Conservation (phyloP, 2,329 filamentous ascomycete genomes). For the Atkinsonella hypoxylon region DNA sequence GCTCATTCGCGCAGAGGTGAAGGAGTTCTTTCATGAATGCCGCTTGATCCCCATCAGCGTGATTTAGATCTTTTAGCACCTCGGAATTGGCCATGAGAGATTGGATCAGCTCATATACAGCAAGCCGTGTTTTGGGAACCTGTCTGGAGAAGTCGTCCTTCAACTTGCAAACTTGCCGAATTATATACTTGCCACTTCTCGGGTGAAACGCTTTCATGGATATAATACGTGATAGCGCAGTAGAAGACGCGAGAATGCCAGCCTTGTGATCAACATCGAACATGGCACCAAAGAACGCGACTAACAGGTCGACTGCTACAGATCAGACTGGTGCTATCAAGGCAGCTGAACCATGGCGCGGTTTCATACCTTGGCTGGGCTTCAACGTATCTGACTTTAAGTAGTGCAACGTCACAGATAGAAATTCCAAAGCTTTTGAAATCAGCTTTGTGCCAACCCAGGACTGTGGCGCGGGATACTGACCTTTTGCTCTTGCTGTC, state of each 20-base stretch:
- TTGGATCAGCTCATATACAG: conserved; percentile 37
- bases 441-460: background rate
- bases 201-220: conserved; percentile 40
- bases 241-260: conserved; percentile 42
- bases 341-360: background rate
- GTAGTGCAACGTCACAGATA: conserved; percentile 40
- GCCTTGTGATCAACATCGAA: conserved; percentile 48
- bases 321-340: background rate
- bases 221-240: conserved; percentile 37
- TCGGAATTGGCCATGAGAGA: conserved; percentile 30
- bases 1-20: conserved; percentile 39
- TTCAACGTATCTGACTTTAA: conserved; percentile 34
- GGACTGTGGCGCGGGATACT: background rate
- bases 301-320: conserved; percentile 29
- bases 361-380: conserved; percentile 34
- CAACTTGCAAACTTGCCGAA: conserved; percentile 36
- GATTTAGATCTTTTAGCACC: conserved; percentile 31
- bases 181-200: conserved; percentile 33
- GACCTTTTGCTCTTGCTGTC: conserved; percentile 41
- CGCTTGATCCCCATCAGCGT: conserved; percentile 28
- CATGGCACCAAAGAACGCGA: conserved; percentile 45
- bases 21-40: conserved; percentile 38
- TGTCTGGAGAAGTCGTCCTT: conserved; percentile 47
- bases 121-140: conserved; percentile 36
- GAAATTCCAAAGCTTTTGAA: conserved; percentile 38